Base-by-base conservation (phyloP, 176 grass and related monocot species). In the Panicum miliaceum region DNA sequence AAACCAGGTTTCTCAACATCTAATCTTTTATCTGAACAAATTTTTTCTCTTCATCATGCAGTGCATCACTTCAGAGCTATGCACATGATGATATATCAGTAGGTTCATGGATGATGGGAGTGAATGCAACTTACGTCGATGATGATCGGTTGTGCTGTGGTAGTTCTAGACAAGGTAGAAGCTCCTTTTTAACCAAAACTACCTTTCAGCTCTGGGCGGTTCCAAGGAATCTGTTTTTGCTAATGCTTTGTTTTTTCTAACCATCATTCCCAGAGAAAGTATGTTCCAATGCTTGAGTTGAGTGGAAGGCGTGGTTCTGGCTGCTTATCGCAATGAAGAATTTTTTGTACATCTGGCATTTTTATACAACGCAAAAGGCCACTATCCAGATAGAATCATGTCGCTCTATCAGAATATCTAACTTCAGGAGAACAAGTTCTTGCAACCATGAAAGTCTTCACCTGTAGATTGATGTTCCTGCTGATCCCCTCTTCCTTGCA, bases 71-170 rank as follows among this genome's bases (percentile, higher is more conserved):
- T 16, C 89, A 86, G 81, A 94, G 89, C 15, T 99, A 92, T 87
- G 93, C 93, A 3, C 89, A 99, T 83, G 93, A 99, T 22, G 93
- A 99, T 59, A 96, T 89, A 83, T 90, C 96, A 15, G 91, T 99
- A 63, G 96, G 93, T 53, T 99, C 96, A 46, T 96, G 96, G 96
- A 92, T 99, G 84, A 99, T 96, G 91, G 96, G 93, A 60, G 53
- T 99, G n/a, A 90, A 99, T 89, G 80, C 96, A 52, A 96, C 96
- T 58, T 93, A 99, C 7, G 91, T 92, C 3, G 96, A 99, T 38
- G 91, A 96, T 41, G 93, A 96, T 60, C 88, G 87, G 3, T 80
- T 99, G 75, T 99, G 96, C 79, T 99, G 96, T 6, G 36, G 81
- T 81, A 96, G 87, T 83, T 89, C 96, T 59, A 92, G 85, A 94